These are phyloP conservation scores for Hanseniaspora guilliermondii DNA, from an alignment of 805 yeast species.

Conservation along the genomic window DNA sequence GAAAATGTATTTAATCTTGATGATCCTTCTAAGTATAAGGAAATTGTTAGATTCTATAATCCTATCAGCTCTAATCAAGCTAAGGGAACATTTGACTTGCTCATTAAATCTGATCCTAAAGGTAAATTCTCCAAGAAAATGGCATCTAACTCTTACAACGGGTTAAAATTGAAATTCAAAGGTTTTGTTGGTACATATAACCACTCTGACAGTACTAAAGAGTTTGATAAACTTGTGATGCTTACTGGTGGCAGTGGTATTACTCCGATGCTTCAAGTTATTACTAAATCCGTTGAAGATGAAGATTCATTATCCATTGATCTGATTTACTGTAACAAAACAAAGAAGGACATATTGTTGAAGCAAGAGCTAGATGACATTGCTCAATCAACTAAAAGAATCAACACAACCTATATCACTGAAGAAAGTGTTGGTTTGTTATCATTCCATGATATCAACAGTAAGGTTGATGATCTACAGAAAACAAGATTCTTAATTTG, in stretches of 20 bases:
- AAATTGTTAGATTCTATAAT: constrained; percentile 48
- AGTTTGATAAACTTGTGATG: constrained; percentile 51
- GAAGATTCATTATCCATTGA: constrained; percentile 48
- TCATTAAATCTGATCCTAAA: constrained; percentile 62
- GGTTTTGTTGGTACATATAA: constrained; percentile 72
- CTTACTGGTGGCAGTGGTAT: constrained; percentile 84
- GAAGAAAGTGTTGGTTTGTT: constrained; percentile 9
- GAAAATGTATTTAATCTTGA: constrained; percentile 19
- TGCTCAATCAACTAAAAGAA: constrained; percentile 47
- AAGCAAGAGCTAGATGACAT: constrained; percentile 63
- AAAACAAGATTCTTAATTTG: constrained; percentile 53
- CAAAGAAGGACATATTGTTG: constrained; percentile 63
- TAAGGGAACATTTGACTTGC: constrained; percentile 60
- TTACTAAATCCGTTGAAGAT: constrained; percentile 55
- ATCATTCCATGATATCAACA: neutral
- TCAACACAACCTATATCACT: constrained; percentile 44
- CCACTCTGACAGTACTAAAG: constrained; percentile 36
- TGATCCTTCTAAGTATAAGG: constrained; percentile 24
- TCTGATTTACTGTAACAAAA: constrained; percentile 59
- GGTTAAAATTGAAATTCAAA: constrained; percentile 50
- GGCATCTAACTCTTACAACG: constrained; percentile 30
- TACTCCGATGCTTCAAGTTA: constrained; percentile 76
- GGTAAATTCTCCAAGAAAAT: constrained; percentile 59
- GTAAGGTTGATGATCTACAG: constrained; percentile 16
- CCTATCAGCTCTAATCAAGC: constrained; percentile 64